Evolutionary conservation across 78 protist genomes (phyloP).

Genomic region (Goniomonas avonlea): DNA sequence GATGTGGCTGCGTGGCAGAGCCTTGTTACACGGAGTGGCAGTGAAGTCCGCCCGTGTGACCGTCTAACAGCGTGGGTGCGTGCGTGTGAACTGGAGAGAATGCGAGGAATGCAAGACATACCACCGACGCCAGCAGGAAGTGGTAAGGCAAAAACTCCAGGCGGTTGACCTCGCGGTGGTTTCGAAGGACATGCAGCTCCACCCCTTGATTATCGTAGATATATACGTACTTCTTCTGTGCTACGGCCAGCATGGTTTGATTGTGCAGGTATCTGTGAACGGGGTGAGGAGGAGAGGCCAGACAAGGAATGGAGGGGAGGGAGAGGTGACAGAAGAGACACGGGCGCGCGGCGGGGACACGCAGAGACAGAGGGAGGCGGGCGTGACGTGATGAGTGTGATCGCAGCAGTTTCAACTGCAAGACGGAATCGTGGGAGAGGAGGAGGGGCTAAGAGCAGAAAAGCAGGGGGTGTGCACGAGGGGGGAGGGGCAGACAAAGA

Average conservation of each 20-base stretch:
- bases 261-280: slow-evolving; percentile 67
- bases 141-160: slow-evolving; percentile 86
- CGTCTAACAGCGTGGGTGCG: too few species aligned
- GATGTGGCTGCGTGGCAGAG: background rate
- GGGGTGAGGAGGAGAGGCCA: background rate
- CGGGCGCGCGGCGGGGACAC: background rate
- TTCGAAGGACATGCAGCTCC: slow-evolving; percentile 69
- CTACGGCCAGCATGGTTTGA: slow-evolving; percentile 84
- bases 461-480: too few species aligned
- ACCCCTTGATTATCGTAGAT: slow-evolving; percentile 53
- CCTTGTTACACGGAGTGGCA: too few species aligned
- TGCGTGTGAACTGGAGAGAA: too few species aligned
- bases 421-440: background rate
- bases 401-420: background rate
- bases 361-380: too few species aligned
- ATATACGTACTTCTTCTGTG: slow-evolving; percentile 74
- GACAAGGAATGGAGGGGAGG: background rate
- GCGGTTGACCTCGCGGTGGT: slow-evolving; percentile 13
- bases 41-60: too few species aligned
- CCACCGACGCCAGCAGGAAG: slow-evolving; percentile 65
- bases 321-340: too few species aligned
- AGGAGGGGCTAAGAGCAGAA: background rate
- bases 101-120: background rate
- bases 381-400: background rate
- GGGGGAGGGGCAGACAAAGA: too few species aligned